Evolutionary conservation across 1,139 yeast genomes (phyloP).

Genomic region (Geotrichum aggregatum): DNA sequence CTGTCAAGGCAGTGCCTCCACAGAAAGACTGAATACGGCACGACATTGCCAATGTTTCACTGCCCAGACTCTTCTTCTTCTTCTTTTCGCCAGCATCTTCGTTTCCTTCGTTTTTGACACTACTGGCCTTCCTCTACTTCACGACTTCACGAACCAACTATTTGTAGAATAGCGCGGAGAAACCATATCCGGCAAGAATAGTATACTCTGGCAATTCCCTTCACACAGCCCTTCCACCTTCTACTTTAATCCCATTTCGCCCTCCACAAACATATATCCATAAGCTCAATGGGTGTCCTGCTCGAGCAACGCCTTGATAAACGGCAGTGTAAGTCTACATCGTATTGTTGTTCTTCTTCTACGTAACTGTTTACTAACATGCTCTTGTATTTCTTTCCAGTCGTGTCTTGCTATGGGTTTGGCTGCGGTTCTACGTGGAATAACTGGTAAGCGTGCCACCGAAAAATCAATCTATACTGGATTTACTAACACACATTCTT

Average conservation of each 20-base stretch:
- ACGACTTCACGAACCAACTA: too few species aligned
- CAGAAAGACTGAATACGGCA: too few species aligned
- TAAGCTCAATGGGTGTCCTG: background rate
- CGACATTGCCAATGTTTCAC: too few species aligned
- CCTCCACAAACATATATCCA: background rate
- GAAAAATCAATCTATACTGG: background rate
- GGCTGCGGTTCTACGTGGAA: slow-evolving; percentile 4
- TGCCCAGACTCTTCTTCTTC: too few species aligned
- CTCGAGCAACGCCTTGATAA: background rate
- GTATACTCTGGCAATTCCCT: too few species aligned
- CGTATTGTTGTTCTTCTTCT: too few species aligned
- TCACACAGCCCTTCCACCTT: background rate
- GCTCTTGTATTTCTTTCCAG: background rate
- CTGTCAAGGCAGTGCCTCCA: too few species aligned
- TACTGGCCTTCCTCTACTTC: too few species aligned
- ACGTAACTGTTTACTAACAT: background rate
- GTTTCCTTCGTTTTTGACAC: too few species aligned
- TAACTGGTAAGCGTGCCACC: slow-evolving; percentile 11
- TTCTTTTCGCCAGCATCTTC: too few species aligned
- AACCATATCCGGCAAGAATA: too few species aligned
- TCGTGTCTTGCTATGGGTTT: slow-evolving; percentile 8
- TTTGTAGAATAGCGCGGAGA: too few species aligned
- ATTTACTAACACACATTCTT: background rate
- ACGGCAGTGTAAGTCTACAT: slow-evolving; percentile 15
- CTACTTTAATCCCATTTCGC: background rate